phyloP scores from a whole-genome alignment of 2,329 filamentous ascomycete genomes.

The Thelonectria olida region DNA sequence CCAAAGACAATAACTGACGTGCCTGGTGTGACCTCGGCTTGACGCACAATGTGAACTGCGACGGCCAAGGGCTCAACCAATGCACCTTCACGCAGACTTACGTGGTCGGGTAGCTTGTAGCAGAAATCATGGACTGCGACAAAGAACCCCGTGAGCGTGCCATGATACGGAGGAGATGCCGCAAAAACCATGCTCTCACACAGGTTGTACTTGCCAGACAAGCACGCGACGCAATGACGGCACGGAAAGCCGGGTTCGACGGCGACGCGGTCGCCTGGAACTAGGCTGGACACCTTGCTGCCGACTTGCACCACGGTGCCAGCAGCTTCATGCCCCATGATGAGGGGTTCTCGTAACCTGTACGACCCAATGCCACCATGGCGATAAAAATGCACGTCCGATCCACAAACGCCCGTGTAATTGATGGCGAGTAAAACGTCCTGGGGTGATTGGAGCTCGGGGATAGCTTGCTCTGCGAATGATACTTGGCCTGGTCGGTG shows the following conservation, averaged over 20 bases:
- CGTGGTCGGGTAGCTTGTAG: constrained; percentile 81
- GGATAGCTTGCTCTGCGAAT: constrained; percentile 1
- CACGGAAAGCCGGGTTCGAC: constrained; percentile 92
- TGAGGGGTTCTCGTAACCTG: constrained; percentile 79
- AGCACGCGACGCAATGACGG: constrained; percentile 78
- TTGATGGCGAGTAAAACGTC: constrained; percentile 10
- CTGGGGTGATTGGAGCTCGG: not conserved
- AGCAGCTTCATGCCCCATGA: constrained; percentile 72
- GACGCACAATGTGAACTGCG: constrained; percentile 81
- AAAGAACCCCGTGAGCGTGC: constrained; percentile 85
- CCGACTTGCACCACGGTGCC: constrained; percentile 80
- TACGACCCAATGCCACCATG: constrained; percentile 3
- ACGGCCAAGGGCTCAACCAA: constrained; percentile 88
- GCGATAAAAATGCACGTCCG: constrained; percentile 7
- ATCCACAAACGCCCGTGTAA: constrained; percentile 11
- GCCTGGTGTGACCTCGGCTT: constrained; percentile 71
- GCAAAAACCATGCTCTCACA: constrained; percentile 89
- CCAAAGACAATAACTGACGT: constrained; percentile 84
- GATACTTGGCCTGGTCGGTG: not conserved
- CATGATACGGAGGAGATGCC: constrained; percentile 88
- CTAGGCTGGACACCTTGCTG: constrained; percentile 66
- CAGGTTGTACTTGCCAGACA: constrained; percentile 87
- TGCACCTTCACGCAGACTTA: constrained; percentile 85
- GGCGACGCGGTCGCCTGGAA: constrained; percentile 81
- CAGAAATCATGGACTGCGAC: constrained; percentile 84